Conservation (phyloP, 1,284 basidiomycete species). For the Amylostereum areolatum region DNA sequence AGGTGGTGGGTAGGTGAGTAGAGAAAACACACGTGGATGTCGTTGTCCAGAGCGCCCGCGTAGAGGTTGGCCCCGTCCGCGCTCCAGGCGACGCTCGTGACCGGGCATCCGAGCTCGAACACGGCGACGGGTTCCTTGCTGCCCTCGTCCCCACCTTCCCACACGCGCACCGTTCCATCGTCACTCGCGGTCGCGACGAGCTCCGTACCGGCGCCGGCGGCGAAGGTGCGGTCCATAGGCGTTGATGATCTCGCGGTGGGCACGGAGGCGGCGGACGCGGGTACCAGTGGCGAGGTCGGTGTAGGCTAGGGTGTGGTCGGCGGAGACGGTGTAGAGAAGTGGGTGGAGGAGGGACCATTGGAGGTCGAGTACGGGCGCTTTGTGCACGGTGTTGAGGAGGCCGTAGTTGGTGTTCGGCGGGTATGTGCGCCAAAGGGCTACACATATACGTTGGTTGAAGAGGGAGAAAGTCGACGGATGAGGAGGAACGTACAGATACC, state of each 20-base stretch:
- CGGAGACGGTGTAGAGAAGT: conserved; percentile 73
- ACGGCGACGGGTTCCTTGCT: conserved; percentile 71
- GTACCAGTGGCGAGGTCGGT: conserved; percentile 77
- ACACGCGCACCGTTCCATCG: conserved; percentile 83
- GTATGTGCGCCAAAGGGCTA: conserved; percentile 79
- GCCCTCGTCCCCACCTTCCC: conserved; percentile 80
- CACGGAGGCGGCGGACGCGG: conserved; percentile 67
- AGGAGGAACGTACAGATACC: conserved; percentile 57
- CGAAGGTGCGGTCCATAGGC: conserved; percentile 78
- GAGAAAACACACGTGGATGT: conserved; percentile 70
- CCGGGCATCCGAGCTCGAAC: conserved; percentile 81
- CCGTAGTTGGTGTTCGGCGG: conserved; percentile 78
- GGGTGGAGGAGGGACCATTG: conserved; percentile 75
- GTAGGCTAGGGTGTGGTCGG: conserved; percentile 75
- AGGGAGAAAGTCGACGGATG: conserved; percentile 1
- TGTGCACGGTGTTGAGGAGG: conserved; percentile 67
- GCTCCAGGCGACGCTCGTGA: conserved; percentile 91
- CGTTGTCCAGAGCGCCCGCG: conserved; percentile 89
- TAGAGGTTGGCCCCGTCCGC: conserved; percentile 83
- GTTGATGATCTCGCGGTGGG: conserved; percentile 87
- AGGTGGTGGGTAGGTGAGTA: conserved; percentile 3
- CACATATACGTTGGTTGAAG: conserved; percentile 3
- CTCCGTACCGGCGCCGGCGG: conserved; percentile 75
- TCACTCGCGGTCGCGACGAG: conserved; percentile 82
- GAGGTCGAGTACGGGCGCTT: conserved; percentile 75